Conservation (phyloP, 2,329 filamentous ascomycete genomes). For the Myotisia sp. region DNA sequence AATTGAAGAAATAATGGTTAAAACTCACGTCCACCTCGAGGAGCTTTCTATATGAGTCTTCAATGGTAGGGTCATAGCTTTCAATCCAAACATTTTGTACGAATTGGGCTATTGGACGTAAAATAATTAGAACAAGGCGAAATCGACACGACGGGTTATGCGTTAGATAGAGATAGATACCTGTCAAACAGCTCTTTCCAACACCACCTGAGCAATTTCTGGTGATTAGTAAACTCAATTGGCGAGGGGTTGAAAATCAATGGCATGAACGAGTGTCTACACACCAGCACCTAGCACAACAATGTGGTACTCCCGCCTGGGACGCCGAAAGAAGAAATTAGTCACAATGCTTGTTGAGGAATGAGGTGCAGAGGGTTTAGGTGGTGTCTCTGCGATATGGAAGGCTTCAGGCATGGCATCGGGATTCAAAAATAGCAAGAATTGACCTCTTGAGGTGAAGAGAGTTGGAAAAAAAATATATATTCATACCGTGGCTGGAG, state of each 20-base stretch:
- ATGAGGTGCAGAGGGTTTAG: not conserved
- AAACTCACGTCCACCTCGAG: slow-evolving; percentile 73
- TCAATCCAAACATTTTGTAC: slow-evolving; percentile 93
- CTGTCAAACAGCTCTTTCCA: slow-evolving; percentile 83
- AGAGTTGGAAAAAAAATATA: not conserved
- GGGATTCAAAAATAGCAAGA: not conserved
- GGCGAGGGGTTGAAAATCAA: slow-evolving; percentile 5
- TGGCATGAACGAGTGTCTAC: slow-evolving; percentile 18
- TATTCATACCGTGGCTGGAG: slow-evolving; percentile 8
- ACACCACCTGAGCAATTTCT: slow-evolving; percentile 57
- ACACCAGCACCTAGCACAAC: slow-evolving; percentile 67
- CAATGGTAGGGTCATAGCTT: slow-evolving; percentile 76
- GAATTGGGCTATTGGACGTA: slow-evolving; percentile 62
- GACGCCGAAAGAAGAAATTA: slow-evolving; percentile 6
- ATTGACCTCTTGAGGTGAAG: not conserved
- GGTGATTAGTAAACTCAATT: not conserved
- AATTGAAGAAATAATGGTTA: slow-evolving; percentile 6
- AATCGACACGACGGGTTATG: not conserved
- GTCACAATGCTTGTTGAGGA: slow-evolving; percentile 5
- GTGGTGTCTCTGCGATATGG: not conserved
- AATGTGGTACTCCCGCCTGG: slow-evolving; percentile 61
- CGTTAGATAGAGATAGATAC: slow-evolving; percentile 32
- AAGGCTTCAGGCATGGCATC: not conserved
- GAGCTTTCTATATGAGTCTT: slow-evolving; percentile 77
- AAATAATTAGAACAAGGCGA: slow-evolving; percentile 1